Base-by-base conservation (phyloP, 179 eudicot genomes). In the Beta lomatogona region DNA sequence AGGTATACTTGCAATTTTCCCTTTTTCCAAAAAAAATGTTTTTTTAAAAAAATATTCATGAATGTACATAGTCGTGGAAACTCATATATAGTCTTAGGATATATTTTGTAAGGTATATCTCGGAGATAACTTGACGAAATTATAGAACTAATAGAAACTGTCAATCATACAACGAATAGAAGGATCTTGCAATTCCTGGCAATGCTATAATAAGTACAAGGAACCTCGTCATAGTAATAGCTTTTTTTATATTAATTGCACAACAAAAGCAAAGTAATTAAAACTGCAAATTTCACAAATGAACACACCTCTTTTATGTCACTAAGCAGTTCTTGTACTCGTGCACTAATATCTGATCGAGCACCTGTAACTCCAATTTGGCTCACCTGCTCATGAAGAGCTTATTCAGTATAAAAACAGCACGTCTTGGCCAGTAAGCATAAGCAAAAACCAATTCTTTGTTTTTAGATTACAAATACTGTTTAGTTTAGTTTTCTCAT, bases 351-450 rank as follows among this genome's bases (percentile, higher is more conserved):
- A 77, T 91, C 86, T 73, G 91, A 83, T 66, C 99, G 97, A 79
- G 99, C 92, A 80, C 99, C 99, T 15, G 98, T 94, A 58, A 96
- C 99, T 82, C 99, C 99, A 79, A 92, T 76, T 1, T 97, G 88
- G 83, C 98, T 92, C 79, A 96, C 99, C 99, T 96, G 78, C 70
- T 66, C 80, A 75, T 22, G 16, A 82, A 71, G 21, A 75, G 65
- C 12, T 45, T 63, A 18, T 45, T 83, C 28, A 83, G 82, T 48
- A 81, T 50, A 64, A 50, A 28, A 66, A 60, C 54, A 75, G 25
- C 18, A 45, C 60, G 57, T 22, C 36, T 58, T 57, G 4, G n/a
- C n/a, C 45, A 57, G 46, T 31, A 55, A 59, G 12, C 25, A 57
- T 28, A 31, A 75, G 16, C 48, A 75, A 45, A 45, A 4, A 57